phyloP scores from a whole-genome alignment of 257 asterid species.

The Anisodus acutangulus region DNA sequence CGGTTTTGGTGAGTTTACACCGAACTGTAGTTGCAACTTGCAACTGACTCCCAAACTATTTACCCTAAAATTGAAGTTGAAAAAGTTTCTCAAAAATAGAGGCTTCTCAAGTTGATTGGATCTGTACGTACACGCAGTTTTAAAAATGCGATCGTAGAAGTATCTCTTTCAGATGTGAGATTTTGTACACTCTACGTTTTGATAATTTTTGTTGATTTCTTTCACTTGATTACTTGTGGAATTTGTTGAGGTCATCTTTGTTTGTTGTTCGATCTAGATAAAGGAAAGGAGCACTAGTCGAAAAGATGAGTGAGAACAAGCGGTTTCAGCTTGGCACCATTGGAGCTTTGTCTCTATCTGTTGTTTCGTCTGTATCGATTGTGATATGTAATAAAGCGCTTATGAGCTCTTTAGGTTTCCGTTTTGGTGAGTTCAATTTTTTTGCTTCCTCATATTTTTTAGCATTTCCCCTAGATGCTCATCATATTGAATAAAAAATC shows the following conservation, averaged over 20 bases:
- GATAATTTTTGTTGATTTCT: background rate
- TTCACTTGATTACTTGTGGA: background rate
- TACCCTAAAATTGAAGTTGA: conserved; percentile 39
- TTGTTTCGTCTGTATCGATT: conserved; percentile 79
- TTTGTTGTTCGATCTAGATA: conserved; percentile 19
- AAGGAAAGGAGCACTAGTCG: conserved; percentile 25
- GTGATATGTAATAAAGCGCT: conserved; percentile 89
- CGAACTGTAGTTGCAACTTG: conserved; percentile 42
- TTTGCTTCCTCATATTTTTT: background rate
- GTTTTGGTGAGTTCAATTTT: conserved; percentile 64
- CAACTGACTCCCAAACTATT: conserved; percentile 39
- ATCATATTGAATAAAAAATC: background rate
- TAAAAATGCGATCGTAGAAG: background rate
- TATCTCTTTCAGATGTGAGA: conserved; percentile 22
- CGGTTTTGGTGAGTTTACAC: conserved; percentile 33
- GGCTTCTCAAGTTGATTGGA: conserved; percentile 17
- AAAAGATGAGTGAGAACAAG: conserved; percentile 63
- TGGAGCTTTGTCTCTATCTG: conserved; percentile 80
- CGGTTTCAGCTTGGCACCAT: conserved; percentile 75
- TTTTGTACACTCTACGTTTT: background rate
- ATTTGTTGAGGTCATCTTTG: background rate
- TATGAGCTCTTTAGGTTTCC: conserved; percentile 76
- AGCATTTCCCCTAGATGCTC: background rate
- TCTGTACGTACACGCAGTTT: conserved; percentile 15
- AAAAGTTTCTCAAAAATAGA: background rate